Evolutionary conservation across 2,329 filamentous ascomycete species (phyloP).

Genomic region (Diaporthe vexans): DNA sequence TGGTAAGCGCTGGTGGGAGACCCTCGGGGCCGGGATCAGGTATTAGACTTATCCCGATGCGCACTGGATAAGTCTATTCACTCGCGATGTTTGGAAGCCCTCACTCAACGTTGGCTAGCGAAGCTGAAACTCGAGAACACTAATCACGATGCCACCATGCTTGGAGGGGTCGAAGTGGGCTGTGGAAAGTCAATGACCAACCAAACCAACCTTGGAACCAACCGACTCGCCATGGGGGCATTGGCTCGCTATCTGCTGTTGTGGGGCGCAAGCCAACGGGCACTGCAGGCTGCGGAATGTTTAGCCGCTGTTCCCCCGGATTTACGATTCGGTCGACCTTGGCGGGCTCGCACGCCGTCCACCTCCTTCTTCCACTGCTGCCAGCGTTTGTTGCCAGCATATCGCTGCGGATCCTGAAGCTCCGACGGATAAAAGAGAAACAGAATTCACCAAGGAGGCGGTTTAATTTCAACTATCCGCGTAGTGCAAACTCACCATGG

Average conservation of each 20-base stretch:
- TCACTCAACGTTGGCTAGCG: not conserved
- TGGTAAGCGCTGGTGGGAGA: too few relatives aligned
- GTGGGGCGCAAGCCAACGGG: not conserved
- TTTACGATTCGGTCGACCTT: conserved; percentile 14
- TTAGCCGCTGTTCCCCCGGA: conserved; percentile 26
- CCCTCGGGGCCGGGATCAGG: not conserved
- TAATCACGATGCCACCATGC: too few relatives aligned
- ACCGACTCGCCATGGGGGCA: not conserved
- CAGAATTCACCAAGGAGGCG: too few relatives aligned
- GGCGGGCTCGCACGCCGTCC: not conserved
- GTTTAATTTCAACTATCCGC: not conserved
- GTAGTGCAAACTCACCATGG: not conserved
- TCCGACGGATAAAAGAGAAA: conserved; percentile 5
- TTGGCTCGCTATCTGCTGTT: not conserved
- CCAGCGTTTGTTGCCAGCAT: not conserved
- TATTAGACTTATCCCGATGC: not conserved
- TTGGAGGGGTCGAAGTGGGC: not conserved
- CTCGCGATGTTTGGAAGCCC: not conserved
- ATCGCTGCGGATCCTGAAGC: not conserved
- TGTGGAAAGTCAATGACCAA: not conserved
- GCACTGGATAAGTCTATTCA: not conserved
- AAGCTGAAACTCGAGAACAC: not conserved
- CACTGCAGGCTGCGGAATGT: not conserved
- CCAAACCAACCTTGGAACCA: not conserved
- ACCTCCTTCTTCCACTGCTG: too few relatives aligned